Evolutionary conservation across 257 asterid species (phyloP).

Genomic region (Primulina eburnea): DNA sequence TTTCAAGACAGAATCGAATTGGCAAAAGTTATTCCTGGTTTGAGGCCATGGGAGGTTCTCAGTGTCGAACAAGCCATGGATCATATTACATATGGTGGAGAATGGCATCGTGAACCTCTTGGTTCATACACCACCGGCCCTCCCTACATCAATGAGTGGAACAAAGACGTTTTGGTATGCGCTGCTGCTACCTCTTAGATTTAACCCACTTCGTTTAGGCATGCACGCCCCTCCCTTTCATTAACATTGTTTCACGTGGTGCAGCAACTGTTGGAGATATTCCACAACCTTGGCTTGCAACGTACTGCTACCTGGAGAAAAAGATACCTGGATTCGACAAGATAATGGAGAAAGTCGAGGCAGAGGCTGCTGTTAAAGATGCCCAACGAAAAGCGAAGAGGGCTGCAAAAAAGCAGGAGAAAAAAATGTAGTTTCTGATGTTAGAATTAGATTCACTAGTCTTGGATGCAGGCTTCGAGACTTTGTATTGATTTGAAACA

Average conservation of each 20-base stretch:
- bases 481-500: too few relatives aligned
- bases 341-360: slow-evolving; percentile 47
- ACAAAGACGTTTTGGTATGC: slow-evolving; percentile 53
- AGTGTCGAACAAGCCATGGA: slow-evolving; percentile 98
- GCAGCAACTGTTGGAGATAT: slow-evolving; percentile 50
- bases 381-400: slow-evolving; percentile 35
- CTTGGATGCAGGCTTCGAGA: too few relatives aligned
- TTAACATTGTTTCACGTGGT: slow-evolving; percentile 2
- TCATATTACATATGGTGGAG: slow-evolving; percentile 70
- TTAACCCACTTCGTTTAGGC: not conserved
- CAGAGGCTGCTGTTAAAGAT: slow-evolving; percentile 32
- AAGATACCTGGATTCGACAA: slow-evolving; percentile 63
- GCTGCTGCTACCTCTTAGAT: not conserved
- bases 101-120: slow-evolving; percentile 92
- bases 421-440: too few relatives aligned
- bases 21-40: slow-evolving; percentile 68
- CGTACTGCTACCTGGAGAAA: slow-evolving; percentile 38
- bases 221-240: too few relatives aligned
- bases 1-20: slow-evolving; percentile 50
- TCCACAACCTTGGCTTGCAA: slow-evolving; percentile 40
- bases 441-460: too few relatives aligned
- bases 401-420: slow-evolving; percentile 41
- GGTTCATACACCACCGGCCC: slow-evolving; percentile 88
- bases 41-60: slow-evolving; percentile 98
- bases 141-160: slow-evolving; percentile 70